Evolutionary conservation across 2,329 filamentous ascomycete genomes (phyloP), one percentile per base, ranked within the genome.

Genomic region (Fusarium algeriense): DNA sequence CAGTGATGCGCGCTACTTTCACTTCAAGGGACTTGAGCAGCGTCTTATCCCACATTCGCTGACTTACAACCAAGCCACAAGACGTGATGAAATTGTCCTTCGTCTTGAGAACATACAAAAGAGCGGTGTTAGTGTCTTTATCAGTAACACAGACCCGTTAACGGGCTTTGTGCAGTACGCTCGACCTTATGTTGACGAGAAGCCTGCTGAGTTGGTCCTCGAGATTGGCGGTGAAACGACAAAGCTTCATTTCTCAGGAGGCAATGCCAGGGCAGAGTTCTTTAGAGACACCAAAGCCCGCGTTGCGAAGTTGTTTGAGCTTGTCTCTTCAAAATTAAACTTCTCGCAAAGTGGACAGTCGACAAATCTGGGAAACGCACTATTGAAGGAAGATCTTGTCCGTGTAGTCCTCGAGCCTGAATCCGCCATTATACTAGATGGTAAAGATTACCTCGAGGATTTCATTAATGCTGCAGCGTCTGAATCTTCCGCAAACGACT

Each of bases 21-120:
- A 97, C 79, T 91, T 98, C 74, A 95, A 95, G 78, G 94, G 94
- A 1, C 83, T 98, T 1, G 95, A 98, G 82, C 95, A 98, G 81
- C 91, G 90, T 70, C 85, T 98, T 14, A 92, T 98, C 45, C 89
- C 92, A 1, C 92, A 95, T 79, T 81, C 89, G 32, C 92, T 95
- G 66, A 89, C 86, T 55, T 94, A 90, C 80, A 97, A 98, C 76
- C 87, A 92, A 38, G 82, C 87, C 19, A 87, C 92, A 5, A 84
- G 87, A 19, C 88, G 88, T 52, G 85, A 89, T 6, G 95, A 98
- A 81, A 97, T 98, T 20, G 82, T 90, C 7, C 85, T 98, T 35
- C 88, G 93, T 1, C 82, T 98, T 4, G 91, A 96, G 76, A 95
- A 98, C 76, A 88, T 98, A n/a, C 89, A 95, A 37, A 95, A 95